Percentiles rank a stretch among this genome's conserved stretches.
phyloP scores from a whole-genome alignment of 371 early-diverging fungal species.

The Syncephalastrum racemosum region DNA sequence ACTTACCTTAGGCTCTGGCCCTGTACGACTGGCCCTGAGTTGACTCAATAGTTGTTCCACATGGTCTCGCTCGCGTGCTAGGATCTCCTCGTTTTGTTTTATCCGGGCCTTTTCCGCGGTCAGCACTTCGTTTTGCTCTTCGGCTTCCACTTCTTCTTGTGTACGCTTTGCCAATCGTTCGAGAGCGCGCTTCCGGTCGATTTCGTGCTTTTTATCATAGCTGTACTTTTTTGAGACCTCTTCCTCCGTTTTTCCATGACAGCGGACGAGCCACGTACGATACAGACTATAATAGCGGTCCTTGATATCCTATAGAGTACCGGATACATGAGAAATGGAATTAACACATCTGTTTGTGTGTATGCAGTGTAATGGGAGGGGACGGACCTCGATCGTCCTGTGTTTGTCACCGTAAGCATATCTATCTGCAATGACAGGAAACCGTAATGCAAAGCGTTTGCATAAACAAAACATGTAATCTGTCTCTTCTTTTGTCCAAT shows the following conservation, averaged over 20 bases:
- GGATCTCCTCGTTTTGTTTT: conserved; percentile 72
- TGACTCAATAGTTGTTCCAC: conserved; percentile 56
- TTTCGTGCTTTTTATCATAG: conserved; percentile 67
- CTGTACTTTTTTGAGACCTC: conserved; percentile 37
- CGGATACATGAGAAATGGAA: background rate
- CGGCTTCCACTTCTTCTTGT: conserved; percentile 83
- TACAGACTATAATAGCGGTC: conserved; percentile 74
- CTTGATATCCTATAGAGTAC: conserved; percentile 68
- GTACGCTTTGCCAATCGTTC: conserved; percentile 69
- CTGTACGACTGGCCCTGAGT: conserved; percentile 32
- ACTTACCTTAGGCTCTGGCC: conserved; percentile 14
- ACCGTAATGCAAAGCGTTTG: conserved; percentile 74
- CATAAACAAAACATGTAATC: conserved; percentile 81
- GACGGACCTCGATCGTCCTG: conserved; percentile 34
- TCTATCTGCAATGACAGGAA: conserved; percentile 82
- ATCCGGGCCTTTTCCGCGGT: conserved; percentile 74
- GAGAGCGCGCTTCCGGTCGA: conserved; percentile 79
- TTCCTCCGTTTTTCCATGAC: conserved; percentile 46
- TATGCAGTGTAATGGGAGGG: background rate
- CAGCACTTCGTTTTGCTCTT: conserved; percentile 58
- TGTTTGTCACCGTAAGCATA: conserved; percentile 52
- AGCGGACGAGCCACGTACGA: conserved; percentile 26
- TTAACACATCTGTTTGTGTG: background rate
- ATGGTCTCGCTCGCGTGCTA: conserved; percentile 74
- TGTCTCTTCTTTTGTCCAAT: conserved; percentile 88